Conservation (phyloP, 2,329 filamentous ascomycete species). For the Arachnomyces sp. region DNA sequence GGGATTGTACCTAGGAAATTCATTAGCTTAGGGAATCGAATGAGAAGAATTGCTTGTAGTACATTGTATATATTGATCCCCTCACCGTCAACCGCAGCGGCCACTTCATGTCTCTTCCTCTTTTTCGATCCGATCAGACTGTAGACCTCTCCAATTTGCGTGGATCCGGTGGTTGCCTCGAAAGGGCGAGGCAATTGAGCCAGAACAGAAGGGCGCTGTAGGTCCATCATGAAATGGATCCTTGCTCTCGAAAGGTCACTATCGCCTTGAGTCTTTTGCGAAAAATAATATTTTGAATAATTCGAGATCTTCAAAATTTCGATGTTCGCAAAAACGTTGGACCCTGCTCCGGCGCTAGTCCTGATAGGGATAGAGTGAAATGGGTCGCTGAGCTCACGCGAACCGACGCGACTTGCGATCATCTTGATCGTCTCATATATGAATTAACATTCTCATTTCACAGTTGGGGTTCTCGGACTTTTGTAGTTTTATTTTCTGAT, state of each 20-base stretch:
- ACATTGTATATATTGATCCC: constrained; percentile 58
- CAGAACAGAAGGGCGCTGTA: constrained; percentile 37
- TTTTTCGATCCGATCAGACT: constrained; percentile 50
- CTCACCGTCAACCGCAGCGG: constrained; percentile 53
- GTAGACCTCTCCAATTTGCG: constrained; percentile 42
- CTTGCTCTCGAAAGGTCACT: constrained; percentile 5
- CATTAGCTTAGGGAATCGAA: constrained; percentile 2
- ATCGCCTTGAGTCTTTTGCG: no score
- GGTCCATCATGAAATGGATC: constrained; percentile 29
- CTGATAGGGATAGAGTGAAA: no score
- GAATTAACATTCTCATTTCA: no score
- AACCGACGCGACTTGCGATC: no score
- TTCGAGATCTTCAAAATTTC: no score
- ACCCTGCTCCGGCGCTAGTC: no score
- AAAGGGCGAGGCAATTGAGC: constrained; percentile 40
- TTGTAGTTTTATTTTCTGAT: no score
- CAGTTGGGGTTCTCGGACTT: no score
- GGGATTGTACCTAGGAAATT: constrained; percentile 50
- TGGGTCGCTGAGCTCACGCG: no score
- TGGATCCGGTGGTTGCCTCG: constrained; percentile 32
- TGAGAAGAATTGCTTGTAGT: constrained; percentile 11
- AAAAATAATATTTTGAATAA: no score
- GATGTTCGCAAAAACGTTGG: no score
- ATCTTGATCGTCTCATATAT: no score
- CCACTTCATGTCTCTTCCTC: constrained; percentile 56